These are phyloP conservation scores for Gardenia jasminoides DNA, from an alignment of 257 asterid genomes.

Conservation along the genomic window DNA sequence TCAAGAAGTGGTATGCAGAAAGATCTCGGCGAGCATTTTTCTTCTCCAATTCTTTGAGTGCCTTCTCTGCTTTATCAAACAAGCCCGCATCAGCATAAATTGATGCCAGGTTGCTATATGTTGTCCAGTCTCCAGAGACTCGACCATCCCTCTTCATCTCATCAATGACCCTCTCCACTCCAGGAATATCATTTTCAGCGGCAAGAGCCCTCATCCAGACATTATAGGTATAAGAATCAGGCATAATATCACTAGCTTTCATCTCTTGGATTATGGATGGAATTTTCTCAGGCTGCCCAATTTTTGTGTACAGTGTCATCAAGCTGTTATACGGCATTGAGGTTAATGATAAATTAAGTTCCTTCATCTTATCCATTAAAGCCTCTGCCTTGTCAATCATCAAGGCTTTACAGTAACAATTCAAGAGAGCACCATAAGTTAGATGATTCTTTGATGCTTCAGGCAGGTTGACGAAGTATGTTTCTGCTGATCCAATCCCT, in stretches of 20 bases:
- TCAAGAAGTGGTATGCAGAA: slow-evolving; percentile 73
- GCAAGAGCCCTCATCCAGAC: slow-evolving; percentile 98
- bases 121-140: slow-evolving; percentile 85
- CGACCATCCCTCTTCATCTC: slow-evolving; percentile 96
- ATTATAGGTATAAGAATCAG: slow-evolving; percentile 69
- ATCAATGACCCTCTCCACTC: slow-evolving; percentile 84
- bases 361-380: slow-evolving; percentile 79
- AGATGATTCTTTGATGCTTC: slow-evolving; percentile 71
- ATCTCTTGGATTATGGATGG: slow-evolving; percentile 81
- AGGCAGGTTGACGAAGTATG: slow-evolving; percentile 64
- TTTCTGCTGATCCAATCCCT: slow-evolving; percentile 73
- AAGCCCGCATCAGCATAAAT: slow-evolving; percentile 75
- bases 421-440: slow-evolving; percentile 85
- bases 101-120: slow-evolving; percentile 91
- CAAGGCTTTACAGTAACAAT: slow-evolving; percentile 77
- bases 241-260: slow-evolving; percentile 67
- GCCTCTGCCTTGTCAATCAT: slow-evolving; percentile 72
- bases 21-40: slow-evolving; percentile 48
- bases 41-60: slow-evolving; percentile 86
- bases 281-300: slow-evolving; percentile 48
- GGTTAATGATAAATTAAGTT: slow-evolving; percentile 65
- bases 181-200: slow-evolving; percentile 62
- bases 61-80: slow-evolving; percentile 70
- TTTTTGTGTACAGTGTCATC: slow-evolving; percentile 74
- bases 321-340: slow-evolving; percentile 88